Conservation (phyloP, 2,329 filamentous ascomycete species). For the Aspergillus candidus region DNA sequence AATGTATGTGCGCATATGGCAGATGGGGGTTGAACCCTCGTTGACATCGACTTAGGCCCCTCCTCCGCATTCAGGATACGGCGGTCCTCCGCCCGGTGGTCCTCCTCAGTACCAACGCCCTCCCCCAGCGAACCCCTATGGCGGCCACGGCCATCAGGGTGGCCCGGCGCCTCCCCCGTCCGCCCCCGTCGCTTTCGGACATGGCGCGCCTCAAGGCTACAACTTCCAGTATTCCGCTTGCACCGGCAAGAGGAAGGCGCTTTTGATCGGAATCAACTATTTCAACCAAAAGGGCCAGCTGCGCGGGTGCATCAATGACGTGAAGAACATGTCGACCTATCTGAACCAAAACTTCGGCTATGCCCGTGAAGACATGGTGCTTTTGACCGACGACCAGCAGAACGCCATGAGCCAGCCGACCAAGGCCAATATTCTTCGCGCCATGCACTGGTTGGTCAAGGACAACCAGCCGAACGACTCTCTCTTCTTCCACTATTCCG, state of each 20-base stretch:
- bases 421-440: conserved; percentile 87
- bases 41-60: conserved; percentile 13
- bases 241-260: conserved; percentile 78
- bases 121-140: conserved; percentile 46
- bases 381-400: conserved; percentile 92
- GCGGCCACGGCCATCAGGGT: conserved; percentile 40
- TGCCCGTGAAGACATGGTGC: conserved; percentile 93
- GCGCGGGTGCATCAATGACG: conserved; percentile 92
- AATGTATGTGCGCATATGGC: conserved; percentile 26
- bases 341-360: conserved; percentile 86
- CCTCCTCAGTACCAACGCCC: conserved; percentile 36
- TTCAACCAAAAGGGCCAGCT: conserved; percentile 88
- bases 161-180: conserved; percentile 62
- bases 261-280: conserved; percentile 94
- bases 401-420: conserved; percentile 96
- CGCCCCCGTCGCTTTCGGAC: conserved; percentile 66
- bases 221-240: conserved; percentile 88
- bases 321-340: conserved; percentile 93
- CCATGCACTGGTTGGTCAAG: conserved; percentile 98
- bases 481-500: conserved; percentile 95
- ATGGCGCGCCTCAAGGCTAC: conserved; percentile 73
- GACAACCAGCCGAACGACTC: conserved; percentile 89
- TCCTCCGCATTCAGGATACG: conserved; percentile 25
- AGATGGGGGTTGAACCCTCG: neutral
- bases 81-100: conserved; percentile 30